Evolutionary conservation across 2,329 filamentous ascomycete genomes (phyloP).

Genomic region (Monosporascus cannonballus): DNA sequence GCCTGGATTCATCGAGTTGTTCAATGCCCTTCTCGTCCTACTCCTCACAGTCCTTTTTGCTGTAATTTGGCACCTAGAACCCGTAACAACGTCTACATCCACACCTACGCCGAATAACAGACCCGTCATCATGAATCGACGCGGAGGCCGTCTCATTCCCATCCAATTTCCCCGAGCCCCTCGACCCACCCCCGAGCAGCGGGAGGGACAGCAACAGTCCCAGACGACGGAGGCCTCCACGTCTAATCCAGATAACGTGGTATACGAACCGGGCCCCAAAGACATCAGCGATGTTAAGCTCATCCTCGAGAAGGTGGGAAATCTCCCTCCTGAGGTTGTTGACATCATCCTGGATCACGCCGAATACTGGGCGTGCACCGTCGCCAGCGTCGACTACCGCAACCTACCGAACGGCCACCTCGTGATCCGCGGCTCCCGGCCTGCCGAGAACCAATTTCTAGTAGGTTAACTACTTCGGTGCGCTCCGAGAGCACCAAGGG

Average conservation of each 20-base stretch:
- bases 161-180: slow-evolving; percentile 3
- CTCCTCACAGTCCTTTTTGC: neutral
- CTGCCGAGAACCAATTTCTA: slow-evolving; percentile 33
- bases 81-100: neutral
- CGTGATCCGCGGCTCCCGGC: slow-evolving; percentile 10
- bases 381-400: slow-evolving; percentile 25
- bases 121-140: slow-evolving; percentile 3
- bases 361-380: slow-evolving; percentile 56
- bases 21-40: neutral
- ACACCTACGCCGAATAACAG: neutral
- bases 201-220: neutral
- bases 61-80: neutral
- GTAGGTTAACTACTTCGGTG: slow-evolving; percentile 22
- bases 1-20: neutral
- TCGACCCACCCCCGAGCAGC: neutral
- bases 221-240: neutral
- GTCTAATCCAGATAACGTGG: slow-evolving; percentile 4
- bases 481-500: neutral
- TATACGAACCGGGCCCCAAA: slow-evolving; percentile 14
- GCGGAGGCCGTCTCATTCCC: slow-evolving; percentile 7
- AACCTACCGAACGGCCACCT: slow-evolving; percentile 4
- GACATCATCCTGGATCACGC: slow-evolving; percentile 52
- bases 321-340: slow-evolving; percentile 49
- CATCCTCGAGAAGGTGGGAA: slow-evolving; percentile 36
- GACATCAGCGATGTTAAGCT: slow-evolving; percentile 46